These are phyloP conservation scores for Cicer arietinum DNA, from an alignment of 306 rosid species.

Conservation along the genomic window DNA sequence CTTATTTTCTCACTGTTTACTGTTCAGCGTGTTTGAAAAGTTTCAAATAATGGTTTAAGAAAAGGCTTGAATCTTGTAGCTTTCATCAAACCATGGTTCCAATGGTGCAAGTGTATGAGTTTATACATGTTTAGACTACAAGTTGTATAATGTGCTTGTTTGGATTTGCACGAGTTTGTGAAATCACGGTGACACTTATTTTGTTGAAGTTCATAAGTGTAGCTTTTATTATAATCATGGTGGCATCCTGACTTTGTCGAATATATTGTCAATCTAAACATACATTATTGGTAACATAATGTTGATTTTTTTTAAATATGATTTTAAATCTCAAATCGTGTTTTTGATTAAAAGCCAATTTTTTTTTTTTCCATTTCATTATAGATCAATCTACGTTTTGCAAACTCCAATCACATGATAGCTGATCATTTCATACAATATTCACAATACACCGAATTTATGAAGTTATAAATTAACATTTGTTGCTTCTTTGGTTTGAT, in stretches of 20 bases:
- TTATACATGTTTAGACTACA: conserved; percentile 1
- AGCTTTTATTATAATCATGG: no score
- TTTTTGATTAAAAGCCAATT: background rate
- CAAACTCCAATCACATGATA: conserved; percentile 1
- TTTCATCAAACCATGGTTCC: background rate
- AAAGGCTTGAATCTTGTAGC: background rate
- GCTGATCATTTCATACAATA: background rate
- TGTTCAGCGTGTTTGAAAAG: background rate
- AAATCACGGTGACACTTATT: no score
- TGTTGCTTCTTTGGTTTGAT: background rate
- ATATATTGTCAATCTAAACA: background rate
- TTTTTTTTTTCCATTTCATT: background rate
- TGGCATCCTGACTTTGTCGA: no score
- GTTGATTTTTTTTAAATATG: background rate
- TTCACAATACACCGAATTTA: background rate
- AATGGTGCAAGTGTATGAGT: background rate
- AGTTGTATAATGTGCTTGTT: background rate
- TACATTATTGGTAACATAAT: background rate
- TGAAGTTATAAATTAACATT: background rate
- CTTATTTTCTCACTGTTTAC: background rate
- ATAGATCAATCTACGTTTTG: background rate
- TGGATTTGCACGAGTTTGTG: no score
- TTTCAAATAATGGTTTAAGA: background rate
- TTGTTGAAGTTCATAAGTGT: no score
- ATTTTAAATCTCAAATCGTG: background rate